Evolutionary conservation across 495 filamentous ascomycete species (phyloP).

Genomic region (Trichoderma orchidacearum): DNA sequence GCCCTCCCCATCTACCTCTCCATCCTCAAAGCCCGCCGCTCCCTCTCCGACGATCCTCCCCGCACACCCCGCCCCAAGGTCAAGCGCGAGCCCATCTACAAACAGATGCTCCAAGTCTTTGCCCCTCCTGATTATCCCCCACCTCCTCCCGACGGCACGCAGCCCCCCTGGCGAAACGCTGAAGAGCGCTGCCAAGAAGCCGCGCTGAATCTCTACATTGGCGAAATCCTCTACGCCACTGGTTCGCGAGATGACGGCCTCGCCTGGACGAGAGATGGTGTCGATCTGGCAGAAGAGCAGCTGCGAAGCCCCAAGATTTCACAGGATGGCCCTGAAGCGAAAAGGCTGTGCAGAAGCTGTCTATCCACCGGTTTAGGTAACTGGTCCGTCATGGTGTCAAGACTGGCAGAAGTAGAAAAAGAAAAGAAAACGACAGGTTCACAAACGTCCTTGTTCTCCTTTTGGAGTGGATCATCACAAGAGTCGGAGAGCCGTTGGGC

Average conservation of each 20-base stretch:
- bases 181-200: constrained; percentile 69
- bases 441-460: constrained; percentile 23
- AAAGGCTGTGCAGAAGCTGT: constrained; percentile 48
- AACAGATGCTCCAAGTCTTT: constrained; percentile 27
- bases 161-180: constrained; percentile 43
- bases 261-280: constrained; percentile 73
- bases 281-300: constrained; percentile 47
- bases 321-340: constrained; percentile 19
- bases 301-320: constrained; percentile 23
- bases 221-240: constrained; percentile 74
- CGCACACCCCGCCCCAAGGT: constrained; percentile 3
- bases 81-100: constrained; percentile 7
- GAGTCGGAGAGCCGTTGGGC: constrained; percentile 24
- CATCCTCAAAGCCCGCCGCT: constrained; percentile 56
- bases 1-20: constrained; percentile 83
- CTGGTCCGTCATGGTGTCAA: constrained; percentile 56
- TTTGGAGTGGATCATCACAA: constrained; percentile 28
- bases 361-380: constrained; percentile 57
- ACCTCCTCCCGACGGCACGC: constrained; percentile 49
- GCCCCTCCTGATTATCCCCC: constrained; percentile 47
- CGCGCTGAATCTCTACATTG: constrained; percentile 75
- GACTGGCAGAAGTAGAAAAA: constrained; percentile 39
- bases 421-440: constrained; percentile 17
- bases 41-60: constrained; percentile 15
- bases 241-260: constrained; percentile 47